Evolutionary conservation across 441 rosid species (phyloP), one percentile per base, ranked within the genome.

Genomic region (Pelargonium cotyledonis): DNA sequence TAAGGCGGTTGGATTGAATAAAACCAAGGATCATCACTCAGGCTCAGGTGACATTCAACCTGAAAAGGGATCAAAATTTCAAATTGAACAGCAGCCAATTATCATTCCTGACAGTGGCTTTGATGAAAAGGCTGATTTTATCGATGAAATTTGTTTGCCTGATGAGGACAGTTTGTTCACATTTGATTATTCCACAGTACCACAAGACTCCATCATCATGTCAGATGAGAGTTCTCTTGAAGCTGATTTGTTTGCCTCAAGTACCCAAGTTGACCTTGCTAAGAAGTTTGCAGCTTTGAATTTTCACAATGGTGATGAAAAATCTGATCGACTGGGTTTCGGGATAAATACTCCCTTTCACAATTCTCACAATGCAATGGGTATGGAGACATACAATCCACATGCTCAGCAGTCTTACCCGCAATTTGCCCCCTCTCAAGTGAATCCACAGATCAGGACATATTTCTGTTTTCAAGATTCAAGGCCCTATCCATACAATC

Each of bases 101-200:
- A 18, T 40, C 19, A 26, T 41, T 55, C 68, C 70, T n/a, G 63
- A 40, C 31, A 19, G n/a, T 35, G 47, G 49, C 35, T 73, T 41
- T 65, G 66, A 55, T 65, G 80, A 69, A 61, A 53, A 71, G n/a
- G 49, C 29, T 10, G 35, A 65, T 65, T 44, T 53, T 14, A 31
- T n/a, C 35, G 76, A 74, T 12, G 84, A 72, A 62, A 64, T 81
- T 41, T 77, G 76, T 66, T 68, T 78, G 51, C 86, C 80, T 11
- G 85, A 81, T 29, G 86, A 83, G 68, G 85, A 83, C 70, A 76
- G 76, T 74, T 66, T 83, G 78, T 75, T 83, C 72, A 77, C 81
- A 18, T 57, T 70, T 5, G 73, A 81, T 9, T 78, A 79, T 68
- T 65, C 68, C 68, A 16, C 70, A 58, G 35, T 68, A 40, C 79